Evolutionary conservation across 169 alveolate genomes (phyloP), one percentile per base, ranked within the genome.

Genomic region (Plasmodium knowlesi): DNA sequence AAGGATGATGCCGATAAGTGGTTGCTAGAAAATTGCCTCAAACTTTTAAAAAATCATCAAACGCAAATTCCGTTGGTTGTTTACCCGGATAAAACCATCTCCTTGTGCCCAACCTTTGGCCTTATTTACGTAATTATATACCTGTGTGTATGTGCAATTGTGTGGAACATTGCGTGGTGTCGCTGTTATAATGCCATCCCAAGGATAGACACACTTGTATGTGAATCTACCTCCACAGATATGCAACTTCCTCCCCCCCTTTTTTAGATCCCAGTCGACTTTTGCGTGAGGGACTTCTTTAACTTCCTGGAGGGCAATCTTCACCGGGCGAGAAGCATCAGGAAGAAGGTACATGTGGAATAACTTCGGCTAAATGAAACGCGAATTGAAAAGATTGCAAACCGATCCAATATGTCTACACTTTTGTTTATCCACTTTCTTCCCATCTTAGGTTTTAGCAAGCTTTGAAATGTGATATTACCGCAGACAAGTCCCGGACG

Each of bases 1-100:
- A 80, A 81, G 28, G 92, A 91, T 82, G 95, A 91, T 72, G 95
- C 95, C 16, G 95, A 91, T 71, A 91, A 72, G 43, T 91, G 95
- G 95, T 72, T 91, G 43, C 67, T 91, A 71, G 95, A 91, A 73
- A 81, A 81, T n/a, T 91, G 95, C 67, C 81, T 91, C 25, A 91
- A 91, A 71, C 57, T 91, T 39, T 82, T 91, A 53, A 91, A 91
- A 91, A 91, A 91, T 71, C 95, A 91, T 53, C 71, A 39, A 71
- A 82, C 70, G 19, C 91, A 46, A 67, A 91, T 91, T 32, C 95
- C 95, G 41, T 22, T 91, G 25, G 95, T 91, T 74, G 53, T 91
- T 16, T 91, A 22, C 54, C 14, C 6, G 46, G 71, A 57, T 53
- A 72, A 72, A 81, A 46, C 16, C 16, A 70, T 91, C 28, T 53